Base-by-base conservation (phyloP, 2,329 filamentous ascomycete genomes). In the Macrophomina pseudophaseolina region DNA sequence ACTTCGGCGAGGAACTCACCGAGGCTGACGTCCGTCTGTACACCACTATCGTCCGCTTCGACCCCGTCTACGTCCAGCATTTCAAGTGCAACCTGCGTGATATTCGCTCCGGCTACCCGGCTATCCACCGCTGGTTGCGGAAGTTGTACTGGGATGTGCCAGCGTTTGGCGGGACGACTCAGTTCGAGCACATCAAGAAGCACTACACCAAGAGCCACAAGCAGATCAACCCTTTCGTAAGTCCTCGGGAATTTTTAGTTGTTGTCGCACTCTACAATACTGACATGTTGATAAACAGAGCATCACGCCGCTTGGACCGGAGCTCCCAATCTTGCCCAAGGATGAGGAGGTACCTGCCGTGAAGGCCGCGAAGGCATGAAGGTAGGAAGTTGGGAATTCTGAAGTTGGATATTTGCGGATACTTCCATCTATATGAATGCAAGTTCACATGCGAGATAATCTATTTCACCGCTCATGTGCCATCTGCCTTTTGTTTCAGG, bases 101-200 rank as follows among this genome's bases (percentile, higher is more conserved):
- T 78, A 94, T 97, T 74, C 86, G 93, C 49, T 90, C 87, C 7
- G 93, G 93, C 1, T 97, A 95, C 76, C 94, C 94, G 33, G 82
- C 85, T 60, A 81, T 97, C 67, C 92, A 97, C 81, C 82, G 81
- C 68, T 97, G 94, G 93, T 79, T 97, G 80, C 85, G 91, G 65
- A 86, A 90, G 74, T 81, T 97, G 72, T 97, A 97, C 82, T 97
- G 93, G 93, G 90, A 90, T 16, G 78, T 88, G 30, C 83, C 88
- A 0, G 93, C 92, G 2, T 97, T 97, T 81, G 82, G 83, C 69
- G 87, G 91, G 62, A 95, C 93, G 68, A 97, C 94, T 28, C 87
- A 97, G 78, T 97, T 97, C 77, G 87, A 96, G 78, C 95, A 99
- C 81, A 98, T 98, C 82, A 97, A 97, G 87, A 90, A 86, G 52